A percentile compares a stretch with the other conserved stretches of the same genome.
phyloP scores from a whole-genome alignment of 306 rosid genomes.

The Parietaria judaica region DNA sequence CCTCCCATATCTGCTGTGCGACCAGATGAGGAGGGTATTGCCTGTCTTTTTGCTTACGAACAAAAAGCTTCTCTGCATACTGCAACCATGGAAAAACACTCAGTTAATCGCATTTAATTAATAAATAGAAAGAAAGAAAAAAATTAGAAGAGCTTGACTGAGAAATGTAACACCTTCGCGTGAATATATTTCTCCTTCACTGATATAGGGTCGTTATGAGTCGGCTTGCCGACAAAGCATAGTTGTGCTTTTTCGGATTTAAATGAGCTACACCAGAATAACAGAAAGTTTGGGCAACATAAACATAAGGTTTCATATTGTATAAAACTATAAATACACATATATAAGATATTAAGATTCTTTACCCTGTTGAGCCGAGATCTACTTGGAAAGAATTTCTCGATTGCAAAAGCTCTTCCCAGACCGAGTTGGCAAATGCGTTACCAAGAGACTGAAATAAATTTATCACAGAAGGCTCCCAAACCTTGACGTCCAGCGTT shows the following conservation, averaged over 20 bases:
- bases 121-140: conserved; percentile 10
- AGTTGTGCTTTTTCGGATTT: conserved; percentile 61
- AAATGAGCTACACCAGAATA: conserved; percentile 50
- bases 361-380: conserved; percentile 83
- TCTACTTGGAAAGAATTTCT: conserved; percentile 86
- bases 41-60: conserved; percentile 69
- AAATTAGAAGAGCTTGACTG: not conserved
- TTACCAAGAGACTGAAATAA: conserved; percentile 97
- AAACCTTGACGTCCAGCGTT: conserved; percentile 93
- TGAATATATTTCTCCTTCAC: conserved; percentile 98
- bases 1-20: conserved; percentile 91
- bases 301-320: not conserved
- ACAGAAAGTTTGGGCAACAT: conserved; percentile 23
- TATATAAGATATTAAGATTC: conserved; percentile 16
- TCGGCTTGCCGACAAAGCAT: conserved; percentile 65
- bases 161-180: conserved; percentile 69
- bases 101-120: not conserved
- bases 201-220: conserved; percentile 71
- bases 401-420: conserved; percentile 97
- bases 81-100: conserved; percentile 35
- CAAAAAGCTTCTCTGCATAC: conserved; percentile 94
- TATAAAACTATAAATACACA: not conserved
- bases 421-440: conserved; percentile 89
- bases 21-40: conserved; percentile 60
- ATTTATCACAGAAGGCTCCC: conserved; percentile 96